Conservation (phyloP, 768 basidiomycete genomes). For the Mrakia gelida region DNA sequence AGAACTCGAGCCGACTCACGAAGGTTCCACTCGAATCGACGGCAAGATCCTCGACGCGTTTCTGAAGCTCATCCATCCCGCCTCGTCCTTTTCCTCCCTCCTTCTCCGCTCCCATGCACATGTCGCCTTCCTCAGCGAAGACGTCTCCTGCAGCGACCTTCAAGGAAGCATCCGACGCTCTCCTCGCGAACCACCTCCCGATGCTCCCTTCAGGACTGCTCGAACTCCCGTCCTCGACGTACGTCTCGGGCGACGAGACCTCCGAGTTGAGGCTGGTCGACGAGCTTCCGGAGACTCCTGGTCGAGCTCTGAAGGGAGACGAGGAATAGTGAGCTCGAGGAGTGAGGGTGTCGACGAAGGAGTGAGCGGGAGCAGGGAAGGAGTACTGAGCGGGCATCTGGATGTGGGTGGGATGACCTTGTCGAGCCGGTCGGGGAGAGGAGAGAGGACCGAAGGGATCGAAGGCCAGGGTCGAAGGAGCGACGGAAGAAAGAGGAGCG, state of each 20-base stretch:
- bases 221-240: not conserved
- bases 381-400: not conserved
- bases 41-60: not conserved
- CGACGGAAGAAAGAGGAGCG: not conserved
- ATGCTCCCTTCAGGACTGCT: conserved; percentile 5
- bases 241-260: conserved; percentile 2
- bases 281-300: not conserved
- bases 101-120: not conserved
- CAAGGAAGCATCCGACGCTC: not conserved
- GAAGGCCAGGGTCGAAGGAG: conserved; percentile 1
- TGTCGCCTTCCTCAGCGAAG: not conserved
- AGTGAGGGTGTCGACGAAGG: conserved; percentile 22
- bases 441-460: conserved; percentile 1
- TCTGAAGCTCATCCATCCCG: not conserved
- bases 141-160: not conserved
- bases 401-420: not conserved
- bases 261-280: not conserved
- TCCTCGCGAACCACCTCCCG: not conserved
- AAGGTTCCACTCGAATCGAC: conserved; percentile 1
- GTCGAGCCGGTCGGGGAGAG: not conserved
- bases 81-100: not conserved
- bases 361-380: conserved; percentile 22
- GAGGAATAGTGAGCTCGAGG: conserved; percentile 26
- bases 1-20: not conserved
- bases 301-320: conserved; percentile 3